A percentile compares a stretch with the other conserved stretches of the same genome.
phyloP scores from a whole-genome alignment of 1,139 yeast genomes.

The Saccharomyces hybrid region DNA sequence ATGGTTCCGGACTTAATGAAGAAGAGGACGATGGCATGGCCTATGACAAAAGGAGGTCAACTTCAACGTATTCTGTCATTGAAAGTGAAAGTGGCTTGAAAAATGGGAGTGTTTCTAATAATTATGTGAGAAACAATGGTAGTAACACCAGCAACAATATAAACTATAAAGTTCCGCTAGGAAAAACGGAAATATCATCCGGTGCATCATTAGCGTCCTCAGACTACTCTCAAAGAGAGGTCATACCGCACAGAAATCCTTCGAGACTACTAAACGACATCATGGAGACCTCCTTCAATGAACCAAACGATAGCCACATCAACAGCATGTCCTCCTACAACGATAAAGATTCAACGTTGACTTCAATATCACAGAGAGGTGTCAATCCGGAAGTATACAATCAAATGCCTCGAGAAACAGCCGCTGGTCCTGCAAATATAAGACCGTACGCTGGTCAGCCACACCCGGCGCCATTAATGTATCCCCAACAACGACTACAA shows the following conservation, averaged over 20 bases:
- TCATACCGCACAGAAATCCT: background rate
- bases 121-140: background rate
- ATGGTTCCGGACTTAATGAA: background rate
- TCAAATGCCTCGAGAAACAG: background rate
- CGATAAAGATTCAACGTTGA: conserved; percentile 50
- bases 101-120: background rate
- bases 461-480: conserved; percentile 4
- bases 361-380: conserved; percentile 74
- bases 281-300: conserved; percentile 1
- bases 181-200: conserved; percentile 2
- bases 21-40: background rate
- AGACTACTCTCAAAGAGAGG: conserved; percentile 4
- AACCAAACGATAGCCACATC: conserved; percentile 5
- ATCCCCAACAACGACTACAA: conserved; percentile 8
- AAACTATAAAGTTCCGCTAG: conserved; percentile 2
- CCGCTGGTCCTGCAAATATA: conserved; percentile 1
- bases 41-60: conserved; percentile 11
- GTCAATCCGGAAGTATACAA: conserved; percentile 44
- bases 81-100: conserved; percentile 10
- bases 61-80: conserved; percentile 21
- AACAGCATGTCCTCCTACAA: conserved; percentile 4
- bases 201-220: conserved; percentile 6
- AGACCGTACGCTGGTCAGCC: conserved; percentile 4
- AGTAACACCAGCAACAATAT: background rate
- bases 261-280: background rate